Conservation (phyloP, 768 basidiomycete species). For the Xerocomus potaroensis region DNA sequence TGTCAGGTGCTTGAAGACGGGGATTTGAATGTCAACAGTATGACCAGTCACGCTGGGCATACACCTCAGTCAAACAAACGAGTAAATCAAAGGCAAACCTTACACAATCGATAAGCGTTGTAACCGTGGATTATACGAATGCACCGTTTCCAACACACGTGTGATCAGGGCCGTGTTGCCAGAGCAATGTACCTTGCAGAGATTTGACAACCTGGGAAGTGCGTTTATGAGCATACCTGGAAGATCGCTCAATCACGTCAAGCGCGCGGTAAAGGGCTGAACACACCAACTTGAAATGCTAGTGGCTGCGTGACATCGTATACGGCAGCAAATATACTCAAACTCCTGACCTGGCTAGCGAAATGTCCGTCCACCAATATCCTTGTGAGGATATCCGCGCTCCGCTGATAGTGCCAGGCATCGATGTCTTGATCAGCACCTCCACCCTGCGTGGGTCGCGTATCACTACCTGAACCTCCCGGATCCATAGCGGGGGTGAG, state of each 20-base stretch:
- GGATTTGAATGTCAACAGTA: constrained; percentile 41
- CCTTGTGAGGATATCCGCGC: constrained; percentile 65
- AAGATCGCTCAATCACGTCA: neutral
- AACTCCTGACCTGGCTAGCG: constrained; percentile 51
- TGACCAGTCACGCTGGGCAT: constrained; percentile 34
- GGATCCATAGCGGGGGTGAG: constrained; percentile 41
- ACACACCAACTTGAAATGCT: constrained; percentile 61
- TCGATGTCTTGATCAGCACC: constrained; percentile 35
- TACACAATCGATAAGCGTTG: constrained; percentile 56
- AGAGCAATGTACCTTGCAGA: constrained; percentile 59
- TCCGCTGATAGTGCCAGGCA: constrained; percentile 51
- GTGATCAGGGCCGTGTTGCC: constrained; percentile 50
- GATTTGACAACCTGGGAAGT: constrained; percentile 55
- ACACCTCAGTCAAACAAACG: neutral
- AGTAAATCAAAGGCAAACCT: constrained; percentile 6
- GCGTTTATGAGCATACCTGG: constrained; percentile 68
- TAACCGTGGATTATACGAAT: constrained; percentile 47
- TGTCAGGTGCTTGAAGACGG: constrained; percentile 50
- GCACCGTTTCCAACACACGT: constrained; percentile 50
- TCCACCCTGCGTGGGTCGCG: constrained; percentile 12
- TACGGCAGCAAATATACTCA: constrained; percentile 55
- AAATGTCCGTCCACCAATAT: constrained; percentile 60
- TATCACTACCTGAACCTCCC: constrained; percentile 8
- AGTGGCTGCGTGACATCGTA: constrained; percentile 46
- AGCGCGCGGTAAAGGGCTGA: neutral